These are phyloP conservation scores for Novakomyces olei DNA, from an alignment of 805 yeast species.

Conservation along the genomic window DNA sequence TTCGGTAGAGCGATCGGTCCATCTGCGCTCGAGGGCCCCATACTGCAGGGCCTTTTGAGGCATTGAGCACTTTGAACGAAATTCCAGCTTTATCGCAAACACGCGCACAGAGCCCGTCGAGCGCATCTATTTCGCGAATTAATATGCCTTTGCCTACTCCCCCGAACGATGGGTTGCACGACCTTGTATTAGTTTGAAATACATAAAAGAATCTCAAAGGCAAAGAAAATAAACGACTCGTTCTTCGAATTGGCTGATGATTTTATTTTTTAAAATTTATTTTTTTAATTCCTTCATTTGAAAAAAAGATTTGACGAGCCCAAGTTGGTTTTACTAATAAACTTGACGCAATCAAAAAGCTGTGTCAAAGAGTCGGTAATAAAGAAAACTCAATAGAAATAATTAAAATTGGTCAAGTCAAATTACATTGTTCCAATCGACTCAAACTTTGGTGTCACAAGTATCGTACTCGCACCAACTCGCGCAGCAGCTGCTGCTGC, in stretches of 20 bases:
- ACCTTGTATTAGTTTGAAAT: too few relatives aligned
- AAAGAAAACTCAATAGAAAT: too few relatives aligned
- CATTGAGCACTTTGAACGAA: conserved; percentile 67
- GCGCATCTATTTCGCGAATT: conserved; percentile 79
- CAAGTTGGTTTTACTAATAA: too few relatives aligned
- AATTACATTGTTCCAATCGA: conserved; percentile 86
- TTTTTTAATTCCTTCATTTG: too few relatives aligned
- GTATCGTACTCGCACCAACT: conserved; percentile 43
- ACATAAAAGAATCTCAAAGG: too few relatives aligned
- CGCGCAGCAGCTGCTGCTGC: conserved; percentile 90
- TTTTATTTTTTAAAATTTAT: too few relatives aligned
- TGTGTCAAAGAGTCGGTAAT: too few relatives aligned
- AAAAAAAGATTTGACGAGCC: too few relatives aligned
- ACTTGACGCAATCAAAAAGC: too few relatives aligned
- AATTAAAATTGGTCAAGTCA: too few relatives aligned
- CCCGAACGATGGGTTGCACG: conserved; percentile 95
- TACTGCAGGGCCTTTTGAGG: conserved; percentile 83
- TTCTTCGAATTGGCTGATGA: too few relatives aligned
- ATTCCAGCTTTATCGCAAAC: conserved; percentile 88
- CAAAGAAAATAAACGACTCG: too few relatives aligned
- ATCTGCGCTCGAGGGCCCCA: conserved; percentile 98
- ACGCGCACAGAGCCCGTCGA: conserved; percentile 74
- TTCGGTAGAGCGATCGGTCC: conserved; percentile 56
- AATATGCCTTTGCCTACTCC: conserved; percentile 96
- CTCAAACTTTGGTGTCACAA: conserved; percentile 51